Evolutionary conservation across 305 asterid genomes (phyloP).

Genomic region (Fraxinus ornus): DNA sequence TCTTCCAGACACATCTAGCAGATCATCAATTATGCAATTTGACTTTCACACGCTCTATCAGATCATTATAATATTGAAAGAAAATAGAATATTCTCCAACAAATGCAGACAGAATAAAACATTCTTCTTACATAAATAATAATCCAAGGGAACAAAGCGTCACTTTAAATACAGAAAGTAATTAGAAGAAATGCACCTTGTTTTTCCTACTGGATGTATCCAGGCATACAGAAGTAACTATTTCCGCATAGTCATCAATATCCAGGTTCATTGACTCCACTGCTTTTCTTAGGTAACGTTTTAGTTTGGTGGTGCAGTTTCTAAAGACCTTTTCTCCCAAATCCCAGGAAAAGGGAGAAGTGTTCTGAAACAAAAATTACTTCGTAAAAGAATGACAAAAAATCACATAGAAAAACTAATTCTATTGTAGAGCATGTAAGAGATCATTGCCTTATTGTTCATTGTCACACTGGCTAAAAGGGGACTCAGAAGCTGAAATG

Average conservation of each 20-base stretch:
- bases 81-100: slow-evolving; percentile 2
- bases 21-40: slow-evolving; percentile 15
- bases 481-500: slow-evolving; percentile 55
- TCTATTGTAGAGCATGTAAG: slow-evolving; percentile 20
- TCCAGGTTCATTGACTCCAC: slow-evolving; percentile 48
- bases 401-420: slow-evolving; percentile 11
- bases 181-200: slow-evolving; percentile 41
- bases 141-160: slow-evolving; percentile 7
- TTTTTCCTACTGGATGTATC: slow-evolving; percentile 35
- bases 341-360: slow-evolving; percentile 57
- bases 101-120: slow-evolving; percentile 9
- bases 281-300: slow-evolving; percentile 45
- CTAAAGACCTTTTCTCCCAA: slow-evolving; percentile 62
- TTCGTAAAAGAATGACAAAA: slow-evolving; percentile 18
- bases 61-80: slow-evolving; percentile 13
- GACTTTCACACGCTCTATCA: neutral
- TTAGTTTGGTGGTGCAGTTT: slow-evolving; percentile 53
- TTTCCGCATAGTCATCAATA: slow-evolving; percentile 47
- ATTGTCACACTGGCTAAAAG: slow-evolving; percentile 64
- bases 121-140: slow-evolving; percentile 14
- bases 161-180: slow-evolving; percentile 4
- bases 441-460: slow-evolving; percentile 53
- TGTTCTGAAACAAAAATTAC: slow-evolving; percentile 44
- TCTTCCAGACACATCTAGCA: neutral
- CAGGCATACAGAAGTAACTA: slow-evolving; percentile 46